Conservation (phyloP, 306 rosid species). For the Trifolium pratense region DNA sequence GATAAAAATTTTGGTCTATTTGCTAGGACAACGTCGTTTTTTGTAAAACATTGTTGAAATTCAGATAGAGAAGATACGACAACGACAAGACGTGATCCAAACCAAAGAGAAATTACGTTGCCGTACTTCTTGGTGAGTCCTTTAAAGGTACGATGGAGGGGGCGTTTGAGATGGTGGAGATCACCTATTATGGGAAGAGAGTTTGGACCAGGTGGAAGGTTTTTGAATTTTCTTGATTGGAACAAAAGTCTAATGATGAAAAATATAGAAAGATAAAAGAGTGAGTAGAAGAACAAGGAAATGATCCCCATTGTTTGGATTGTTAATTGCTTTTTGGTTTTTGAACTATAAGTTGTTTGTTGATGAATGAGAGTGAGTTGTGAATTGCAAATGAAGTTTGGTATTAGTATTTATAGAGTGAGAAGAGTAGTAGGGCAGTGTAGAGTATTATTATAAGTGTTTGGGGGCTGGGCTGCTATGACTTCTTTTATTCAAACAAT, state of each 20-base stretch:
- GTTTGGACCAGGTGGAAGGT: too few species aligned
- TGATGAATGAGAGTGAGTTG: background rate
- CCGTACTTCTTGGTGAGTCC: conserved; percentile 46
- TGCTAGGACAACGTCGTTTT: conserved; percentile 57
- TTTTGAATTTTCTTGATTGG: too few species aligned
- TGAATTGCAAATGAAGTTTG: background rate
- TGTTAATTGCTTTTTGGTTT: background rate
- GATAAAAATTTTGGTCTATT: conserved; percentile 46
- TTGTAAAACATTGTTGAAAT: conserved; percentile 60
- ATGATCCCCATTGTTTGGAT: background rate
- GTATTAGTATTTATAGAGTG: background rate
- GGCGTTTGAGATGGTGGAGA: conserved; percentile 55
- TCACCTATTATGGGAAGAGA: conserved; percentile 62
- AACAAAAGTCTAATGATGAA: background rate
- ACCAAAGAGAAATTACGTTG: conserved; percentile 35
- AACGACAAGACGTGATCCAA: conserved; percentile 39
- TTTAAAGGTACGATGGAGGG: conserved; percentile 47
- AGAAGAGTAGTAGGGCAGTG: background rate
- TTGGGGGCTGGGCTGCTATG: background rate
- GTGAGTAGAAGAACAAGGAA: background rate
- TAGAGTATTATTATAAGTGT: accelerated
- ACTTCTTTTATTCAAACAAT: too few species aligned
- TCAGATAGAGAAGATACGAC: conserved; percentile 45
- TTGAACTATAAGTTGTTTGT: too few species aligned
- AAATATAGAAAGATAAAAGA: background rate